These are phyloP conservation scores for Macrolepiota fuliginosa DNA, from an alignment of 768 basidiomycete species.

Conservation along the genomic window DNA sequence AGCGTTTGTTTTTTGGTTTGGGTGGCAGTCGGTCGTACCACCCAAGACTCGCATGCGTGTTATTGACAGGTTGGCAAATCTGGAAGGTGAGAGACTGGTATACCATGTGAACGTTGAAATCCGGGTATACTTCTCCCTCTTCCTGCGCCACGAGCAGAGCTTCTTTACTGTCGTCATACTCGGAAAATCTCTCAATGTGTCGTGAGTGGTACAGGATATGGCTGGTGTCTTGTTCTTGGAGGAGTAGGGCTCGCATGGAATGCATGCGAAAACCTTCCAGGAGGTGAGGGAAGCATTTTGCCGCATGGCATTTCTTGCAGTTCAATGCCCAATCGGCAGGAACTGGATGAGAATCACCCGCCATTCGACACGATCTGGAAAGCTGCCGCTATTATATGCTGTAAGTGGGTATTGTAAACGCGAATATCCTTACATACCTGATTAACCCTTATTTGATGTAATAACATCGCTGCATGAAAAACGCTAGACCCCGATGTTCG, in stretches of 20 bases:
- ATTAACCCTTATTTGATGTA: background rate
- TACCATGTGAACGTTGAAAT: slow-evolving; percentile 34
- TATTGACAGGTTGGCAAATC: slow-evolving; percentile 46
- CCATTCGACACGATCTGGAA: background rate
- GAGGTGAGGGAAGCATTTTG: slow-evolving; percentile 38
- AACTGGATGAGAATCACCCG: background rate
- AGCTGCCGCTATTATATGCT: background rate
- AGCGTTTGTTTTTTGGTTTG: background rate
- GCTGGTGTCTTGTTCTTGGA: slow-evolving; percentile 21
- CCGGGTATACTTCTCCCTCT: slow-evolving; percentile 31
- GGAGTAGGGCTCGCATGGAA: slow-evolving; percentile 34
- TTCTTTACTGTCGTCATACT: slow-evolving; percentile 5
- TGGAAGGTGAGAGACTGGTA: slow-evolving; percentile 47
- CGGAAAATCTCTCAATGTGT: slow-evolving; percentile 18
- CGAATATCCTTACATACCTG: background rate
- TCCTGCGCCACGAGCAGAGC: slow-evolving; percentile 21
- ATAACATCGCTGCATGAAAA: slow-evolving; percentile 8
- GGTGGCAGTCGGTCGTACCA: slow-evolving; percentile 53
- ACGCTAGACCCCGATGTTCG: background rate
- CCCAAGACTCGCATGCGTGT: slow-evolving; percentile 39
- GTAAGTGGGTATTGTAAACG: background rate
- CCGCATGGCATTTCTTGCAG: slow-evolving; percentile 40
- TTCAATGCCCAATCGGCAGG: slow-evolving; percentile 20
- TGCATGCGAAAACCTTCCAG: slow-evolving; percentile 33
- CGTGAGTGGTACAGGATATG: slow-evolving; percentile 29